Evolutionary conservation across 1,284 basidiomycete genomes (phyloP).

Genomic region (Vanrija sp.): DNA sequence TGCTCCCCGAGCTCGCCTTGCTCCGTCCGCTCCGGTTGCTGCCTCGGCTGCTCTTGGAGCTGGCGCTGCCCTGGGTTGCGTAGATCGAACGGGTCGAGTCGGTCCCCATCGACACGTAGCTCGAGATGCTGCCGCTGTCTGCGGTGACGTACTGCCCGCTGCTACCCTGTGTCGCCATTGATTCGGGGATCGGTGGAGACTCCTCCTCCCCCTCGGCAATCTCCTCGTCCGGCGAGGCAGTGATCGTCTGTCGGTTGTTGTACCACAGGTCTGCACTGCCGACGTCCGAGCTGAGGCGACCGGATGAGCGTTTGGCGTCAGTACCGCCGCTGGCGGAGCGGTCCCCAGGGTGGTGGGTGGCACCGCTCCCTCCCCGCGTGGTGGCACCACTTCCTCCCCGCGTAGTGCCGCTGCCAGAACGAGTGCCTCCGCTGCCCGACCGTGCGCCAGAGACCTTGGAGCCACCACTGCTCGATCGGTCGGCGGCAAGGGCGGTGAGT

Average conservation of each 20-base stretch:
- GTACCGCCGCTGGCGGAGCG: not conserved
- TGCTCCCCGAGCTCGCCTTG: not conserved
- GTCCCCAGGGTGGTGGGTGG: not conserved
- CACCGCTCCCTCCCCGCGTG: too few relatives aligned
- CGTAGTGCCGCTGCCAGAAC: not conserved
- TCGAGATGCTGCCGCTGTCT: conserved; percentile 2
- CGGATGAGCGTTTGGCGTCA: conserved; percentile 7
- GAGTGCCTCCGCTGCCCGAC: not conserved
- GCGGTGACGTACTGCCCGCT: conserved; percentile 10
- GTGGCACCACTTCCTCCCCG: too few relatives aligned
- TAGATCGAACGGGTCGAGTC: not conserved
- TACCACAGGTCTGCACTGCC: conserved; percentile 17
- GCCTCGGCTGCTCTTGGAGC: conserved; percentile 4
- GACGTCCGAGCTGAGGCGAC: conserved; percentile 7
- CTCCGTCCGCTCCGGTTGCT: not conserved
- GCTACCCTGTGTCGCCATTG: not conserved
- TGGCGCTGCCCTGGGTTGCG: conserved; percentile 8
- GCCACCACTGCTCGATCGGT: not conserved
- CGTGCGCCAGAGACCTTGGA: too few relatives aligned
- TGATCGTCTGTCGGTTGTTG: conserved; percentile 1
- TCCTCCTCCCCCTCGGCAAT: not conserved
- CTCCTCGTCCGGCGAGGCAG: not conserved
- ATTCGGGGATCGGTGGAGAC: not conserved
- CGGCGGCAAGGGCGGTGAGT: not conserved
- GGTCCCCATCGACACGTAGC: conserved; percentile 1